phyloP scores from a whole-genome alignment of 73 alveolate species.

The Halteria grandinella region DNA sequence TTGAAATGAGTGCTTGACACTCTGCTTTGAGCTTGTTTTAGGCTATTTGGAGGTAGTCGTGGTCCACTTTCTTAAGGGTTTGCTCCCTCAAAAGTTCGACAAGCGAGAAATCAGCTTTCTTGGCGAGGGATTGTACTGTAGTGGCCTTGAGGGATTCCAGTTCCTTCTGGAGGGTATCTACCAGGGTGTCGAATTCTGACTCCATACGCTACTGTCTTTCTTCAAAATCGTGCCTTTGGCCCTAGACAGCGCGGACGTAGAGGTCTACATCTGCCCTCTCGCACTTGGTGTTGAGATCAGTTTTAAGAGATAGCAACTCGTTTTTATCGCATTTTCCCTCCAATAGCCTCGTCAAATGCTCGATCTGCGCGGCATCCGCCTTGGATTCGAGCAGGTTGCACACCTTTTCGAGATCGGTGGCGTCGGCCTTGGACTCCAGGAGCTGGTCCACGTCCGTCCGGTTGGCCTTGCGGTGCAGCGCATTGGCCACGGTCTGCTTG shows the following conservation, averaged over 20 bases:
- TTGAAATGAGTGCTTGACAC: neutral
- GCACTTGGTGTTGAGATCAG: slow-evolving; percentile 25
- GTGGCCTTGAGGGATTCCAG: slow-evolving; percentile 34
- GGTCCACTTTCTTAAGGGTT: slow-evolving; percentile 37
- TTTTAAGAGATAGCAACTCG: neutral
- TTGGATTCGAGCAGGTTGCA: slow-evolving; percentile 32
- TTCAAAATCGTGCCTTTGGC: slow-evolving; percentile 56
- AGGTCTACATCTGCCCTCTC: slow-evolving; percentile 64
- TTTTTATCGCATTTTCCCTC: slow-evolving; percentile 38
- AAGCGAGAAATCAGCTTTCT: slow-evolving; percentile 52
- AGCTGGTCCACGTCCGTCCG: slow-evolving; percentile 81
- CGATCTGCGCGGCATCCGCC: slow-evolving; percentile 40
- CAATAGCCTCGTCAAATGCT: slow-evolving; percentile 16
- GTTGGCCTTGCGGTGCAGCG: slow-evolving; percentile 94
- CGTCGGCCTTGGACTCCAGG: slow-evolving; percentile 73
- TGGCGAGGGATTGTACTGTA: slow-evolving; percentile 29
- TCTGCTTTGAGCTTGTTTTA: slow-evolving; percentile 28
- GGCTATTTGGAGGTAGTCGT: slow-evolving; percentile 25
- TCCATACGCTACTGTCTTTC: slow-evolving; percentile 12
- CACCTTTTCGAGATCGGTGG: slow-evolving; percentile 63
- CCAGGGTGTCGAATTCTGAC: slow-evolving; percentile 35
- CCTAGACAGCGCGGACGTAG: slow-evolving; percentile 47
- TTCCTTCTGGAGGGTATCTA: slow-evolving; percentile 40
- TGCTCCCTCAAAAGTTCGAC: slow-evolving; percentile 23
- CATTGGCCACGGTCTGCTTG: slow-evolving; percentile 90